Percentiles rank a stretch among this genome's conserved stretches.
Conservation (phyloP, 805 yeast species). For the Pichia ethanolica region DNA sequence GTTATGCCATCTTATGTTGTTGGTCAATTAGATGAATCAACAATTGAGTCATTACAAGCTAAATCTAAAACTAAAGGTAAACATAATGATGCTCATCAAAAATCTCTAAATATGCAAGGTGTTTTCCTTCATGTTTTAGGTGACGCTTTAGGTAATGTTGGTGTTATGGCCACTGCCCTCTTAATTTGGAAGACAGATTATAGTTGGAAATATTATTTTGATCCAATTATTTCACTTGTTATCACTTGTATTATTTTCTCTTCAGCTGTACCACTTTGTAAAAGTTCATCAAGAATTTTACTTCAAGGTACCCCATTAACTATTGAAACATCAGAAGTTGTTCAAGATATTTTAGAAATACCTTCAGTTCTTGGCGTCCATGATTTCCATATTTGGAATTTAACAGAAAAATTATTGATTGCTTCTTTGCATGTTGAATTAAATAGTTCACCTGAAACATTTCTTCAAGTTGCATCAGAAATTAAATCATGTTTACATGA, state of each 20-base stretch:
- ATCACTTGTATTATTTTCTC: conserved; percentile 86
- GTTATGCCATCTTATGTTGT: conserved; percentile 26
- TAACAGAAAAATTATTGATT: conserved; percentile 77
- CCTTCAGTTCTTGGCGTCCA: conserved; percentile 79
- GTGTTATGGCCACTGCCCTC: conserved; percentile 83
- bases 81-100: conserved; percentile 20
- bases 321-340: conserved; percentile 67
- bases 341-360: conserved; percentile 56
- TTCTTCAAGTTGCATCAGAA: conserved; percentile 60
- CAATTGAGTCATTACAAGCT: not conserved
- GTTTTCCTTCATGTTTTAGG: conserved; percentile 93
- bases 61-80: conserved; percentile 10
- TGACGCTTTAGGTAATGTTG: conserved; percentile 92
- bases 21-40: conserved; percentile 10
- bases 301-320: conserved; percentile 90
- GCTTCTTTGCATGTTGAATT: conserved; percentile 88
- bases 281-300: conserved; percentile 76
- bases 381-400: conserved; percentile 95
- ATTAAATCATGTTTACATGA: conserved; percentile 75
- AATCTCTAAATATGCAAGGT: conserved; percentile 94
- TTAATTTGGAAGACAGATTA: conserved; percentile 92
- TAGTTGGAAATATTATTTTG: conserved; percentile 79
- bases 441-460: conserved; percentile 53
- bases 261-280: conserved; percentile 84
- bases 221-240: conserved; percentile 77